Percentiles rank a stretch among this genome's conserved stretches.
phyloP scores from a whole-genome alignment of 306 rosid genomes.

The Gastrolobium bilobum region DNA sequence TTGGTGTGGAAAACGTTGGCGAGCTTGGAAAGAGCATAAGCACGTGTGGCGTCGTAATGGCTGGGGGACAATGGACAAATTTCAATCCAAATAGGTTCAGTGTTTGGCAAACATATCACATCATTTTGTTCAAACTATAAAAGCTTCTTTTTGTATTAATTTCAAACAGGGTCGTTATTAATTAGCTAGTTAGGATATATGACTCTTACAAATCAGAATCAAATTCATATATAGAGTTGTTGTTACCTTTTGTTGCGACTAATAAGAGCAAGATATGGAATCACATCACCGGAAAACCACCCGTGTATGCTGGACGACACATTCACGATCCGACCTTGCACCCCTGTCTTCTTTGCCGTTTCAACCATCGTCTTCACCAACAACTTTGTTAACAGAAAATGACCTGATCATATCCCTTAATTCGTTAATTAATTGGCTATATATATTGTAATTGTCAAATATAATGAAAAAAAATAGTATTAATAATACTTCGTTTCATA shows the following conservation, averaged over 20 bases:
- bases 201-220: not conserved
- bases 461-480: too few species aligned
- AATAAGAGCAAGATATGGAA: constrained; percentile 71
- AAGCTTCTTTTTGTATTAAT: not conserved
- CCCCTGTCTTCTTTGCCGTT: constrained; percentile 70
- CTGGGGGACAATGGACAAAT: constrained; percentile 53
- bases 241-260: constrained; percentile 62
- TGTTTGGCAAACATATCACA: constrained; percentile 45
- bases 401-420: constrained; percentile 59
- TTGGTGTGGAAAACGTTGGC: constrained; percentile 89
- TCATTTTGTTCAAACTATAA: not conserved
- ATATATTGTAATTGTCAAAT: not conserved
- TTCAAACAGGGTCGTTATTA: not conserved
- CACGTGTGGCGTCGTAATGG: constrained; percentile 93
- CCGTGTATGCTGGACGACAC: constrained; percentile 80
- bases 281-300: constrained; percentile 83
- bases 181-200: too few species aligned
- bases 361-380: constrained; percentile 70
- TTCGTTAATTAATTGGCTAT: not conserved
- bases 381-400: constrained; percentile 82
- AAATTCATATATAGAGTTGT: not conserved
- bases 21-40: constrained; percentile 98
- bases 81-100: constrained; percentile 30
- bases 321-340: constrained; percentile 86
- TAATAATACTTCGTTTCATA: not conserved